Evolutionary conservation across 768 basidiomycete species (phyloP), one percentile per base, ranked within the genome.

Genomic region (Lactarius sp.): DNA sequence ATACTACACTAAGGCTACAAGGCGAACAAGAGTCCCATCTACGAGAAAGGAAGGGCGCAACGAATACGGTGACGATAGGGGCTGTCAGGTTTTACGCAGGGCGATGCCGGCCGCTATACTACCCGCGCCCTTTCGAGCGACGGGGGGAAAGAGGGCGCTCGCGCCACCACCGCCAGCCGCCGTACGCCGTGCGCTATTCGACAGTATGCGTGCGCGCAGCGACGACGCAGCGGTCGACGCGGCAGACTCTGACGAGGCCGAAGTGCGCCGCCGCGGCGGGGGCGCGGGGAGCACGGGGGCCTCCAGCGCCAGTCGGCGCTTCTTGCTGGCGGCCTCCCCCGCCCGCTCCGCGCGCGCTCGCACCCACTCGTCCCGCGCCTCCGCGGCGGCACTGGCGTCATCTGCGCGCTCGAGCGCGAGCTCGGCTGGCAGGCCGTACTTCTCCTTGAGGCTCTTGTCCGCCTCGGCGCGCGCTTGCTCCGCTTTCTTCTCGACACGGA

Each of bases 401-500:
- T 87, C 85, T 49, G 87, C 87, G 59, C 80, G 84, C 3, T 88
- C 75, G 6, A 97, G 80, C 42, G 74, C 79, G 52, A 98, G 75
- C 3, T 81, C 78, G 59, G 84, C 81, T 2, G 89, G 88, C 16
- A 99, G 75, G 1, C 85, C 94, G 75, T 92, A 97, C 67, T 83
- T 80, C 33, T 78, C 83, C 71, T 86, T 88, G 55, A 98, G 75
- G 9, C 73, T 75, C 52, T 91, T 86, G 69, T 98, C 95, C 13
- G 80, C 81, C 22, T 78, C 79, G 66, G 83, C 80, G 68, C 88
- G 88, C 60, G 80, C 82, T 69, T 85, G 78, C 53, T 90, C 86
- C 0, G 88, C 73, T 75, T 88, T 91, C 78, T 98, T 99, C 65
- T 90, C 89, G 64, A 86, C 84, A 4, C 97, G 85, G 72, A 98